These are phyloP conservation scores for Beta corolliflora DNA, from an alignment of 179 eudicot genomes.

Conservation along the genomic window DNA sequence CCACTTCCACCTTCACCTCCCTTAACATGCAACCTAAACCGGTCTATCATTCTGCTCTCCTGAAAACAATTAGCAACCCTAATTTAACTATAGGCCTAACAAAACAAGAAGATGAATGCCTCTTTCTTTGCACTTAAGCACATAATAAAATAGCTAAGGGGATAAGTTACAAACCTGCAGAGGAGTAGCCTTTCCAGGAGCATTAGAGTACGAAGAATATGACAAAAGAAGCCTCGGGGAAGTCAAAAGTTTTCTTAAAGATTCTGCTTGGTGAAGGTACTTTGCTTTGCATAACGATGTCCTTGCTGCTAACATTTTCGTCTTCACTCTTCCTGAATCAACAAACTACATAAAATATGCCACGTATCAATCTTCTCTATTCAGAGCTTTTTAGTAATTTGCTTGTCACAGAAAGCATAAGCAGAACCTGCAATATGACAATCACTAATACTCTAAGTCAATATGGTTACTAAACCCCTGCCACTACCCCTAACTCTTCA, in stretches of 20 bases:
- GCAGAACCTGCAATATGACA: too few species aligned
- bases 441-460: too few species aligned
- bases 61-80: slow-evolving; percentile 23
- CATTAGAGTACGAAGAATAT: slow-evolving; percentile 46
- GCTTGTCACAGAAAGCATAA: background rate
- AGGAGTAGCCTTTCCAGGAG: slow-evolving; percentile 62
- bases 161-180: slow-evolving; percentile 56
- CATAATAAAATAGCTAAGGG: background rate
- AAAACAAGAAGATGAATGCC: slow-evolving; percentile 12
- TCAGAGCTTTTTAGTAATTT: background rate
- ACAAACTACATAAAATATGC: background rate
- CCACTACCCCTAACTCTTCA: too few species aligned
- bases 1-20: slow-evolving; percentile 98
- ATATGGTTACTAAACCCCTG: too few species aligned
- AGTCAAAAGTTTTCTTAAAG: slow-evolving; percentile 28
- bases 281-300: slow-evolving; percentile 41
- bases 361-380: background rate
- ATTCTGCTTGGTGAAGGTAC: slow-evolving; percentile 32
- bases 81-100: slow-evolving; percentile 7
- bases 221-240: slow-evolving; percentile 57
- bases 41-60: slow-evolving; percentile 94
- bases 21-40: slow-evolving; percentile 73
- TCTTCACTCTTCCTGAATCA: slow-evolving; percentile 22
- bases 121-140: background rate
- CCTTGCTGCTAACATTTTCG: slow-evolving; percentile 18